A percentile compares a stretch with the other conserved stretches of the same genome.
Evolutionary conservation across 2,329 filamentous ascomycete genomes (phyloP).

Genomic region (Colletotrichum somersetense): DNA sequence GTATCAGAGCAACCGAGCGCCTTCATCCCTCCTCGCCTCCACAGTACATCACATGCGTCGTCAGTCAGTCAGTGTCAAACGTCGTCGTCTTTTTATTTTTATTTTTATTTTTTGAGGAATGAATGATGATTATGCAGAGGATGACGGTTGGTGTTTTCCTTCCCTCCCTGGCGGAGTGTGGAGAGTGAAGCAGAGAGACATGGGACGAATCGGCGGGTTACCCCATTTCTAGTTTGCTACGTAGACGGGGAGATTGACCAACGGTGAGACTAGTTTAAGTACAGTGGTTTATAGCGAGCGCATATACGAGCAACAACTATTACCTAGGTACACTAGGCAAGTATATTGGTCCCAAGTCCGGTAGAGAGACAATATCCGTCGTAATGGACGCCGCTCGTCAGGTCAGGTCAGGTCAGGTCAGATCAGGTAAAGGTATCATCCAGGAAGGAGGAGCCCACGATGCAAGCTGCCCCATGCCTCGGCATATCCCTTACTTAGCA

Average conservation of each 20-base stretch:
- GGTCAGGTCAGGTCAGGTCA: too few species aligned
- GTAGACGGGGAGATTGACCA: slow-evolving; percentile 15
- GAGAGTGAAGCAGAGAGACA: slow-evolving; percentile 20
- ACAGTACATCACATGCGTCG: neutral
- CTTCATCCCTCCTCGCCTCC: slow-evolving; percentile 8
- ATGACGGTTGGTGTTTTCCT: slow-evolving; percentile 25
- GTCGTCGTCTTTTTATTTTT: neutral
- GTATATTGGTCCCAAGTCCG: slow-evolving; percentile 27
- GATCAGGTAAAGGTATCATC: slow-evolving; percentile 27
- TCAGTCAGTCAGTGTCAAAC: neutral
- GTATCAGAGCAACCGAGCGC: slow-evolving; percentile 30
- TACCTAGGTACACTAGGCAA: neutral
- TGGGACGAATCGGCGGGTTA: slow-evolving; percentile 36
- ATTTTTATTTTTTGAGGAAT: neutral
- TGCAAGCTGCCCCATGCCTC: slow-evolving; percentile 25
- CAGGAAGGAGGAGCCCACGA: slow-evolving; percentile 16
- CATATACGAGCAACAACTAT: slow-evolving; percentile 15
- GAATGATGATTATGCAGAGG: slow-evolving; percentile 15
- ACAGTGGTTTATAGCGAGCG: neutral
- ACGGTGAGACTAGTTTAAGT: slow-evolving; percentile 2
- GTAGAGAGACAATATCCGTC: slow-evolving; percentile 20
- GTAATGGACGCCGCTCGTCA: slow-evolving; percentile 23
- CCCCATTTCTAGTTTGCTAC: neutral
- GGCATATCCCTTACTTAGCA: slow-evolving; percentile 37
- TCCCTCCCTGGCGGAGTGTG: neutral